Conservation (phyloP, 768 basidiomycete species). For the Pholiota microspora region DNA sequence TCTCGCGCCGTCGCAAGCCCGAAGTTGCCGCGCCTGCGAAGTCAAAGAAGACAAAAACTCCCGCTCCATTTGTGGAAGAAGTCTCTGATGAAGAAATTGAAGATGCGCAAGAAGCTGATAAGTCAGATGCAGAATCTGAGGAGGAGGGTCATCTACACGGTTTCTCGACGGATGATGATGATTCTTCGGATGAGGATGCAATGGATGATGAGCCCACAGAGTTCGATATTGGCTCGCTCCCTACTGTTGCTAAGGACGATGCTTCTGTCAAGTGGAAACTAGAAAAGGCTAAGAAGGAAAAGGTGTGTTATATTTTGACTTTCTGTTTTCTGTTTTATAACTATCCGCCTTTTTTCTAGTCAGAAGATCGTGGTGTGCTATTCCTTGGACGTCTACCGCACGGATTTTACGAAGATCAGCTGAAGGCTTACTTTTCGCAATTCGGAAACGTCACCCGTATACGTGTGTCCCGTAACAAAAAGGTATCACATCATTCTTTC, state of each 20-base stretch:
- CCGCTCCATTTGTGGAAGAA: slow-evolving; percentile 18
- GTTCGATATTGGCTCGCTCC: slow-evolving; percentile 71
- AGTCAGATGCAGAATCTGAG: slow-evolving; percentile 19
- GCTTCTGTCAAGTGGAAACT: slow-evolving; percentile 66
- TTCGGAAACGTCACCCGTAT: slow-evolving; percentile 90
- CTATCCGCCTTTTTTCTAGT: slow-evolving; percentile 23
- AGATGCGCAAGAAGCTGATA: slow-evolving; percentile 10
- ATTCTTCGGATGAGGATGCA: slow-evolving; percentile 73
- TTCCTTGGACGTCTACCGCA: slow-evolving; percentile 92
- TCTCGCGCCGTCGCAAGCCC: slow-evolving; percentile 15
- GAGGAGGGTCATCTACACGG: slow-evolving; percentile 56
- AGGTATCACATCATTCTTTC: slow-evolving; percentile 40
- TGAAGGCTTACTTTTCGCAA: slow-evolving; percentile 90
- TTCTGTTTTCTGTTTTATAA: background rate
- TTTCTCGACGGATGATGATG: slow-evolving; percentile 75
- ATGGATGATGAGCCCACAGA: slow-evolving; percentile 49
- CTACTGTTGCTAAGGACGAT: slow-evolving; percentile 89
- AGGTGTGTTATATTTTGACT: slow-evolving; percentile 43
- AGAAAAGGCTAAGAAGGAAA: slow-evolving; percentile 60
- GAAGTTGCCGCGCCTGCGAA: slow-evolving; percentile 19
- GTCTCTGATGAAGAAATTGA: slow-evolving; percentile 14
- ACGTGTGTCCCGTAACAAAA: slow-evolving; percentile 91
- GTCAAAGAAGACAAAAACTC: slow-evolving; percentile 26
- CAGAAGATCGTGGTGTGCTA: slow-evolving; percentile 76
- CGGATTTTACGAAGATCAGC: slow-evolving; percentile 96